A percentile compares a stretch with the other conserved stretches of the same genome.
These are phyloP conservation scores for Laburnicola sp. DNA, from an alignment of 2,329 filamentous ascomycete genomes.

Conservation along the genomic window DNA sequence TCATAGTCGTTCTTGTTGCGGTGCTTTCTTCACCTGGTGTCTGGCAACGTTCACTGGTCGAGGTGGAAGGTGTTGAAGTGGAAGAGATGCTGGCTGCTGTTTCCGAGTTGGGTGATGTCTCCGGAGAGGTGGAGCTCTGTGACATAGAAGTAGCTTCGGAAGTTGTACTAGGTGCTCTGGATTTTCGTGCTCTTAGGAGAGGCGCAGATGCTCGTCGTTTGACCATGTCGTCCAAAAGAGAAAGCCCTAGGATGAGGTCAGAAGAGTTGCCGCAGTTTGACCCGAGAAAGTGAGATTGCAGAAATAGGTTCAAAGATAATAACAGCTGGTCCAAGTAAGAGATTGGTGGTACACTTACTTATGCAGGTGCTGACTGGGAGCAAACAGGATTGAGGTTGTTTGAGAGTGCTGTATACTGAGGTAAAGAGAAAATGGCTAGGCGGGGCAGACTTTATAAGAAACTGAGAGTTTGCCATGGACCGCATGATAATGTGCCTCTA, in stretches of 20 bases:
- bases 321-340: no score
- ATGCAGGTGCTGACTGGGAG: no score
- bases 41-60: neutral
- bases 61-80: neutral
- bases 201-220: slow-evolving; percentile 1
- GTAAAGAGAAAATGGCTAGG: no score
- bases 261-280: no score
- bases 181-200: neutral
- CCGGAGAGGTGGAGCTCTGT: neutral
- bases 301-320: neutral
- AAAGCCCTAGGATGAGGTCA: neutral
- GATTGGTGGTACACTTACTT: no score
- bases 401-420: no score
- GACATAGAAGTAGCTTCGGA: neutral
- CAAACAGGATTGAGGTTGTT: no score
- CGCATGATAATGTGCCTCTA: no score
- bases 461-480: no score
- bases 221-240: neutral
- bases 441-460: no score
- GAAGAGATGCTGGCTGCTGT: neutral
- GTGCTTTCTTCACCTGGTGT: neutral
- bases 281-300: neutral
- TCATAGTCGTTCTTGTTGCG: neutral
- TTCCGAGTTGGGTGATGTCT: neutral
- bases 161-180: neutral